Base-by-base conservation (phyloP, 805 yeast genomes). In the Gaillardinia entomophila region DNA sequence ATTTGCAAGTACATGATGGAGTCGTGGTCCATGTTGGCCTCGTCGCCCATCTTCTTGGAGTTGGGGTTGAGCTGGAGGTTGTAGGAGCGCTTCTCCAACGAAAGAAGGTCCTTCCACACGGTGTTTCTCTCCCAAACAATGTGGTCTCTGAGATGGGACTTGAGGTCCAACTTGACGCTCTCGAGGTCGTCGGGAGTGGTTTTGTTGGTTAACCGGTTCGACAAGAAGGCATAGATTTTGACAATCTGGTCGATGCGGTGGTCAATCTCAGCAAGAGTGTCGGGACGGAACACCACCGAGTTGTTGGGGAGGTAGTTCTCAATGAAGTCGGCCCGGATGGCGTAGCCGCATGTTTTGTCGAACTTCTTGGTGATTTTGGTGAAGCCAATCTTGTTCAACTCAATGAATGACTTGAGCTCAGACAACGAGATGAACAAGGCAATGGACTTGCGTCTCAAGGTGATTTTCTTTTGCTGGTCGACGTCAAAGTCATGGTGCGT, bases 41-140 rank as follows among this genome's bases (percentile, higher is more conserved):
- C 57, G 27, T 51, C 59, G 10, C 59, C 59, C 52, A 51, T 49
- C 29, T 52, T 54, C 32, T 40, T 42, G 24, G 33, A 24, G 13
- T 33, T 27, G 18, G 40, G 38, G 25, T 50, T 48, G 14, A 56
- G 29, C 32, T 55, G 43, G 36, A 59, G 46, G 36, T 55, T 53
- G 40, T 56, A 58, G 15, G 55, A 40, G 26, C 45, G 47, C 43
- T 50, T 53, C 36, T 58, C 62, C 46, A 89, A 60, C 15, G 92
- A 90, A 53, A 90, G 82, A 82, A 90, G 80, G 57, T 90, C 97
- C 53, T 92, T 80, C 98, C 98, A 90, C 18, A 90, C 97, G 0
- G 97, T 90, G 55, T 88, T 88, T 56, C 98, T 74, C 60, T 90
- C 97, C 94, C 96, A 90, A 13, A 89, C 96, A 23, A 90, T 84